Conservation (phyloP, 345 rosid species). For the Brassica incana region DNA sequence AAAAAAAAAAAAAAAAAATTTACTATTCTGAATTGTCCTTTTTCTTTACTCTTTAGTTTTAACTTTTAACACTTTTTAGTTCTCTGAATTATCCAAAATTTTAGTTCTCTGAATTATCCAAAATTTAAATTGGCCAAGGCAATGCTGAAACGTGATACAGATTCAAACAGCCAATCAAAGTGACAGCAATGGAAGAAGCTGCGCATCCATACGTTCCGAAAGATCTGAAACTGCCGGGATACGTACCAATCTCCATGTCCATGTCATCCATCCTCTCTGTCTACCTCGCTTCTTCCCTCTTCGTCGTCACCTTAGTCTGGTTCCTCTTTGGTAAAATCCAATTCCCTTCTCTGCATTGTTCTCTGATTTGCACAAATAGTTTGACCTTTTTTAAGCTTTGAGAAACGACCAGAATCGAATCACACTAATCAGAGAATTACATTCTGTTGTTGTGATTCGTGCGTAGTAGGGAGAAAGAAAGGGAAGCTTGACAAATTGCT, state of each 20-base stretch:
- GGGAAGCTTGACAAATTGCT: slow-evolving; percentile 58
- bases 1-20: no score
- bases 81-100: slow-evolving; percentile 37
- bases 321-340: slow-evolving; percentile 58
- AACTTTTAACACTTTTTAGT: background rate
- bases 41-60: no score
- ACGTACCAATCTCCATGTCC: slow-evolving; percentile 59
- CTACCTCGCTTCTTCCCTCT: slow-evolving; percentile 50
- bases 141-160: slow-evolving; percentile 79
- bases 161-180: slow-evolving; percentile 66
- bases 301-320: slow-evolving; percentile 65
- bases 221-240: slow-evolving; percentile 71
- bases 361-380: background rate
- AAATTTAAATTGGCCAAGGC: slow-evolving; percentile 50
- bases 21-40: no score
- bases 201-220: slow-evolving; percentile 11
- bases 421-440: background rate
- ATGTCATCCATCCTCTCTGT: slow-evolving; percentile 57
- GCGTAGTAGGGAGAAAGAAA: slow-evolving; percentile 39
- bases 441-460: background rate
- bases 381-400: no score
- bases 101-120: slow-evolving; percentile 38
- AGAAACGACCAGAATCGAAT: no score
- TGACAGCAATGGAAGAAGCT: background rate
- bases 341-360: background rate